Evolutionary conservation across 1,139 yeast genomes (phyloP), one percentile per base, ranked within the genome.

Genomic region (Kodamaea alishanica): DNA sequence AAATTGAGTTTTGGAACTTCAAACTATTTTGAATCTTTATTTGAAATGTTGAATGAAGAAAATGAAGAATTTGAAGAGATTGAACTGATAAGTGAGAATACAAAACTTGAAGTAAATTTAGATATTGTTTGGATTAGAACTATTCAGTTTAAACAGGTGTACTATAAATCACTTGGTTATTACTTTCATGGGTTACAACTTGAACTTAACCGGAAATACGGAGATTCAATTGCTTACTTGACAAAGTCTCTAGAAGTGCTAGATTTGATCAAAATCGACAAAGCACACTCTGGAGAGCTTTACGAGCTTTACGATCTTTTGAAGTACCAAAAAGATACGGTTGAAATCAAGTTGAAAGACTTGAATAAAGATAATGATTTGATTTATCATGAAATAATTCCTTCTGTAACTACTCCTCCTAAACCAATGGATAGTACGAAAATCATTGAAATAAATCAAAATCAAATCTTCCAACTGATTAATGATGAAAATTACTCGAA

Each of bases 351-450:
- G 35, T 55, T 79, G 32, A 58, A 58, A 4, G 71, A 73, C 7
- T 57, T 85, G 45, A 79, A 73, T 27, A 87, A 85, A 51, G 97
- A 92, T 54, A 92, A 92, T 54, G 97, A 92, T 55, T 82, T 81
- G 53, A 87, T 92, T 33, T 92, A 86, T 53, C 95, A 92, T 58
- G 90, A 84, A 24, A 56, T 73, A 2, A 67, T 90, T 9, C 95
- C 95, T 1, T 71, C 78, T 10, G 65, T 69, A 26, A 75, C 74
- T 3, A 68, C 81, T 1, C 54, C 86, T 8, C 70, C 82, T 0
- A 79, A 85, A 47, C 77, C 85, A 1, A 70, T 89, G 72, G 94
- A 86, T 42, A 87, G 92, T 26, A 82, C 86, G 2, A 86, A 85
- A 52, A 68, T 82, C 0, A 71, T 79, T 3, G 73, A 81, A 5